Base-by-base conservation (phyloP, 129 eudicot species). In the Artemisia argyi region DNA sequence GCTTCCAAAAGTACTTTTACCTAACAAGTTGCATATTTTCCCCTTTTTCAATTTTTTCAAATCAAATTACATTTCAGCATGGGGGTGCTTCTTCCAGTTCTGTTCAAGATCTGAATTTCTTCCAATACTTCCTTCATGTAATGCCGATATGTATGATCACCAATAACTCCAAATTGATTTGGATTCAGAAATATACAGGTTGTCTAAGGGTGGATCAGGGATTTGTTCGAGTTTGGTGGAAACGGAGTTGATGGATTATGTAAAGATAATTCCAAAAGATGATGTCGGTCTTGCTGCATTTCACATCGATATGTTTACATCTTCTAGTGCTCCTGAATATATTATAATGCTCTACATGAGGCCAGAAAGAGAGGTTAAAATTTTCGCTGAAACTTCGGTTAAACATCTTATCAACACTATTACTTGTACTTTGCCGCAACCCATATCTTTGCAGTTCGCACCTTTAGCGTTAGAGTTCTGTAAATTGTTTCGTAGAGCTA, bases 401-500 rank as follows among this genome's bases (percentile, higher is more conserved):
- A 61, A 52, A n/a, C 70, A 74, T 28, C 86, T 91, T 51, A 57
- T 86, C n/a, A 63, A 50, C 39, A 68, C 66, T 0, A 30, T 59
- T 71, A 77, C 62, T 68, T 72, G 32, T 59, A 20, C 44, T 30
- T 72, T 74, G 53, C 85, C 80, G 4, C 73, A 61, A 30, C 64
- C 63, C 7, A 42, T 66, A 12, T 52, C 71, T 61, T 11, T 73
- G 1, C 67, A 63, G 1, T 85, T 79, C 61, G 86, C 86, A 4
- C 83, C 81, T 0, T 68, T 86, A 66, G 73, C 83, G 35, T 84
- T 91, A 73, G 89, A 91, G 19, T 91, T 91, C 53, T 91, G 96
- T 79, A 86, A 74, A 74, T 81, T 88, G 83, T 78, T 88, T 18
- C 70, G 75, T 18, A 69, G 74, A 30, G 75, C 75, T 8, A 63